A percentile compares a stretch with the other conserved stretches of the same genome.
phyloP scores from a whole-genome alignment of 768 basidiomycete genomes.

The Russula dissimulans region DNA sequence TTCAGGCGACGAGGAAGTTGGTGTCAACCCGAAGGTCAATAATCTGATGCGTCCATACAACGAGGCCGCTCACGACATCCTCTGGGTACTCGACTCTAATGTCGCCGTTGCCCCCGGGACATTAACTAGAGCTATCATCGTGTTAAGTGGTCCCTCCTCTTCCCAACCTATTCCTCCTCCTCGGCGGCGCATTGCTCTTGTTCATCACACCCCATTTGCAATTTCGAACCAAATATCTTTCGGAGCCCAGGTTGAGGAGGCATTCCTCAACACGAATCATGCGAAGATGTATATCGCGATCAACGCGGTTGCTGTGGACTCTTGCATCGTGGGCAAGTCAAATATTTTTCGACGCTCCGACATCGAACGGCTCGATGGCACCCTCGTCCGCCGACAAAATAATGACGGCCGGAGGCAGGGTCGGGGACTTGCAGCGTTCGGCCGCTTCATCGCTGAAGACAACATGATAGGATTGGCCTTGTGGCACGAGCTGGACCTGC shows the following conservation, averaged over 20 bases:
- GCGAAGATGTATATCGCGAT: slow-evolving; percentile 98
- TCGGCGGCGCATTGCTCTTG: slow-evolving; percentile 59
- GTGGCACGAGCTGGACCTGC: slow-evolving; percentile 86
- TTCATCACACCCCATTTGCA: slow-evolving; percentile 95
- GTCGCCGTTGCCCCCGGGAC: slow-evolving; percentile 70
- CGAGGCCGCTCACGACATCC: slow-evolving; percentile 74
- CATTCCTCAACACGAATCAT: slow-evolving; percentile 94
- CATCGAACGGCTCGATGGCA: slow-evolving; percentile 64
- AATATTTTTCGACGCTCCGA: slow-evolving; percentile 89
- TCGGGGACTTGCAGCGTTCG: slow-evolving; percentile 68
- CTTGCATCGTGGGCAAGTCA: slow-evolving; percentile 96
- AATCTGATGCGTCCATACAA: slow-evolving; percentile 84
- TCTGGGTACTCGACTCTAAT: slow-evolving; percentile 98
- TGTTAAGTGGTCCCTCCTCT: slow-evolving; percentile 41
- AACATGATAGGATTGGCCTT: slow-evolving; percentile 91
- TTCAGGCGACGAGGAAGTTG: slow-evolving; percentile 72
- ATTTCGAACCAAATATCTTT: slow-evolving; percentile 55
- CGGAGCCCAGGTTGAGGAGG: slow-evolving; percentile 83
- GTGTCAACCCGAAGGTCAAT: slow-evolving; percentile 96
- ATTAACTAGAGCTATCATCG: slow-evolving; percentile 75
- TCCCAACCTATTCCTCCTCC: slow-evolving; percentile 24
- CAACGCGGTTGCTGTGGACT: slow-evolving; percentile 80
- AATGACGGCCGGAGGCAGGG: slow-evolving; percentile 25
- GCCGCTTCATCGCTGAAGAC: slow-evolving; percentile 90
- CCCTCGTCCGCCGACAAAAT: slow-evolving; percentile 37